Conservation (phyloP, 495 filamentous ascomycete species). For the Annulohypoxylon bovei region DNA sequence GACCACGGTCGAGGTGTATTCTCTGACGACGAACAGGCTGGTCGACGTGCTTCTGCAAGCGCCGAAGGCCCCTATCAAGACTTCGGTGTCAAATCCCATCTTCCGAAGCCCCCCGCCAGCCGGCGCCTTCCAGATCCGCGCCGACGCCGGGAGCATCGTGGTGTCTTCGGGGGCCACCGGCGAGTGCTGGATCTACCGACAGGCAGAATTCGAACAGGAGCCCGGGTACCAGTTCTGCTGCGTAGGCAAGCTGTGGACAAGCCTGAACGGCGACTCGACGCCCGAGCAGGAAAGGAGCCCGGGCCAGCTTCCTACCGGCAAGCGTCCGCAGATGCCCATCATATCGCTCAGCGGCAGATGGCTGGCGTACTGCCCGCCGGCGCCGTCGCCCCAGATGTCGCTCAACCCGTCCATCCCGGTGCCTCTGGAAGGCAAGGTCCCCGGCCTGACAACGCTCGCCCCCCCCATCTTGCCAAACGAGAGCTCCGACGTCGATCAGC, state of each 20-base stretch:
- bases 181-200: constrained; percentile 81
- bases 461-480: constrained; percentile 79
- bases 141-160: constrained; percentile 71
- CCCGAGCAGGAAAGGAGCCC: constrained; percentile 58
- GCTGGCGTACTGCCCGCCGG: constrained; percentile 84
- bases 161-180: constrained; percentile 83
- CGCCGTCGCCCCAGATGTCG: constrained; percentile 72
- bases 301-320: constrained; percentile 48
- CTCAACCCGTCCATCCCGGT: constrained; percentile 68
- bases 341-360: constrained; percentile 81
- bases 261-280: constrained; percentile 67
- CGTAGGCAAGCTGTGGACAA: constrained; percentile 88
- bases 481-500: constrained; percentile 79
- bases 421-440: constrained; percentile 62
- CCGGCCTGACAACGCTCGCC: constrained; percentile 73
- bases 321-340: constrained; percentile 67
- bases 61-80: constrained; percentile 57
- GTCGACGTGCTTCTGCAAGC: constrained; percentile 74
- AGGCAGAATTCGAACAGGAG: constrained; percentile 47
- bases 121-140: constrained; percentile 75
- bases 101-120: constrained; percentile 70
- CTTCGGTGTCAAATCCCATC: constrained; percentile 61
- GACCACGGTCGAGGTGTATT: constrained; percentile 87
- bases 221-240: constrained; percentile 63
- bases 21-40: constrained; percentile 72